Base-by-base conservation (phyloP, 2,329 filamentous ascomycete genomes). In the Metarhizium guizhouense region DNA sequence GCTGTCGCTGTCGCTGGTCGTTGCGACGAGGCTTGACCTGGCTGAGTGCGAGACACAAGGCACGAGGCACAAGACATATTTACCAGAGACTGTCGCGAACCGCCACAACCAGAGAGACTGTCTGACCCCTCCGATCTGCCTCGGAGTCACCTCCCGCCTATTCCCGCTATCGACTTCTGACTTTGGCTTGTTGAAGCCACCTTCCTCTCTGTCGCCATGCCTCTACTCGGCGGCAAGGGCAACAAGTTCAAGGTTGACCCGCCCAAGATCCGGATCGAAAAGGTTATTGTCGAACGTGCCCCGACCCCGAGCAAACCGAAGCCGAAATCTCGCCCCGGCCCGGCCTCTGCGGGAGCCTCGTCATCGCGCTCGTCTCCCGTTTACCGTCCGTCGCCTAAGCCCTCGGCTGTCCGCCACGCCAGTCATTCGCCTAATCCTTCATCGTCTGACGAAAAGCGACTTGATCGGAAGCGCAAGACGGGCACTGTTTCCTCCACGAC, bases 211-310 rank as follows among this genome's bases (percentile, higher is more conserved):
- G 56, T 36, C 60, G 61, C 49, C 58, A 71, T 71, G 69, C 69
- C 68, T 68, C 69, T 75, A 55, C 71, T 75, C 57, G 70, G 71
- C 58, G 68, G 67, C 54, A 75, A 75, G 59, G 67, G 66, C 57
- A 73, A 72, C 59, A 81, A 79, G 64, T 75, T 79, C 69, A 80
- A 80, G 68, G 69, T 74, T 60, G 74, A 77, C 58, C 71, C 74
- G 54, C 74, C 76, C 56, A 74, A 73, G 57, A 74, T 81, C 62
- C 75, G 77, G 58, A 76, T 79, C 63, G 77, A 82, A 65, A 77
- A 76, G 60, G 76, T 81, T 56, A 68, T 73, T 54, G 71, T 80
- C 63, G 73, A 72, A 57, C 63, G 64, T 50, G 63, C 69, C 51
- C 59, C 65, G 4, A 65, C 69, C 16, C 69, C 72, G 49, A 71